Base-by-base conservation (phyloP, 2,329 filamentous ascomycete species). In the Trichoderma arundinaceum region DNA sequence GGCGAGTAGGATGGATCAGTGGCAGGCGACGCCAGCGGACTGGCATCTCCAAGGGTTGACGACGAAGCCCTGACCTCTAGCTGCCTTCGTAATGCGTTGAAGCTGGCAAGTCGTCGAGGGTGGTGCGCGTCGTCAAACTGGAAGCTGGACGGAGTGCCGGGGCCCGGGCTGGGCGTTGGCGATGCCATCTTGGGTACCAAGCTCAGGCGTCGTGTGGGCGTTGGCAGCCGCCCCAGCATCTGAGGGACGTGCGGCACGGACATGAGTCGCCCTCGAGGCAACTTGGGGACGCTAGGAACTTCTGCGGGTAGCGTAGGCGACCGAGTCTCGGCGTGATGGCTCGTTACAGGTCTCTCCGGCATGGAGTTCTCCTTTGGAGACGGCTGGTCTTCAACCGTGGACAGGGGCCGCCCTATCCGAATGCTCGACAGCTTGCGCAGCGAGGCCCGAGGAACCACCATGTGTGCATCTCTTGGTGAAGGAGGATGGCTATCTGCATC, bases 321-420 rank as follows among this genome's bases (percentile, higher is more conserved):
- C 35, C 53, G 43, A 32, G 49, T 48, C 8, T 61, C 48, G 15
- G 48, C 48, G 12, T 65, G 32, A 51, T 74, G 69, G 13, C 68
- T 67, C 8, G 71, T 77, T 7, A 73, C 73, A 19, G 77, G 75
- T 17, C 76, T 70, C 28, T 74, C 71, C 1, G 73, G 69, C 10
- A 72, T 66, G 15, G 7, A 2, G 9, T 72, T 72, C 12, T 69
- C 65, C 19, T 66, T 69, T 1, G 83, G 82, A 0, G 84, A 84
- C 0, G 83, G 83, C 52, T 84, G 80, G 66, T 87, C 85, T 59
- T 81, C 74, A 2, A 87, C 83, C 53, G 84, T 80, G 1, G 85
- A 87, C 9, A 87, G 74, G 1, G 84, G 83, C 6, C 84, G 79
- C 1, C 83, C 80, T 66, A 82, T 79, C 32, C 79, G 74, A 44